A percentile compares a stretch with the other conserved stretches of the same genome.
These are phyloP conservation scores for Ogataea sp. DNA, from an alignment of 805 yeast species.

Conservation along the genomic window DNA sequence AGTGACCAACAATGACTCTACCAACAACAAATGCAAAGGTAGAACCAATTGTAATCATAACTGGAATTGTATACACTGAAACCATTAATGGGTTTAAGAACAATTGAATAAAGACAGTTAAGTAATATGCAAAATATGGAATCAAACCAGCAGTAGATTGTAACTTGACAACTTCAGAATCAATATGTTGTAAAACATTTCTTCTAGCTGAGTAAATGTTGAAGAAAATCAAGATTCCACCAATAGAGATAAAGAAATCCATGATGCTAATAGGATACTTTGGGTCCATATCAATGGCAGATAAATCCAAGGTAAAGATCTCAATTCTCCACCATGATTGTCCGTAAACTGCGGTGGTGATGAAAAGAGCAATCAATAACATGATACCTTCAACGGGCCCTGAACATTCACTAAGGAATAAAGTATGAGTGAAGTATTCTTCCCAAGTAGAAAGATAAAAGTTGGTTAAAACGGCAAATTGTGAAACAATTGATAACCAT, in stretches of 20 bases:
- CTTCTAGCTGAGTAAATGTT: conserved; percentile 62
- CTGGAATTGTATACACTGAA: conserved; percentile 38
- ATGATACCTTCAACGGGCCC: conserved; percentile 96
- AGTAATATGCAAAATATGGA: conserved; percentile 59
- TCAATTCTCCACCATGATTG: conserved; percentile 54
- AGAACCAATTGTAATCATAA: conserved; percentile 63
- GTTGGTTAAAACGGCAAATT: conserved; percentile 69
- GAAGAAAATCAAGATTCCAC: conserved; percentile 48
- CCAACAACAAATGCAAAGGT: conserved; percentile 85
- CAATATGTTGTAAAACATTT: conserved; percentile 46
- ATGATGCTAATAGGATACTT: conserved; percentile 29
- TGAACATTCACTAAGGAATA: conserved; percentile 69
- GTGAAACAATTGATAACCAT: conserved; percentile 50
- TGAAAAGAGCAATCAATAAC: conserved; percentile 45
- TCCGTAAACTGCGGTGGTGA: conserved; percentile 62
- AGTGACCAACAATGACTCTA: conserved; percentile 78
- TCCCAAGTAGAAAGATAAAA: conserved; percentile 94
- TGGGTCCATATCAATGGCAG: conserved; percentile 20
- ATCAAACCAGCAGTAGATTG: conserved; percentile 45
- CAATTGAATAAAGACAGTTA: conserved; percentile 37
- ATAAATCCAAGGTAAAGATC: conserved; percentile 29
- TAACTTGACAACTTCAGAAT: conserved; percentile 22
- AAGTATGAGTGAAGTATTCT: conserved; percentile 81
- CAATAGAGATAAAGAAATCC: conserved; percentile 39
- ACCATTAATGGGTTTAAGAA: conserved; percentile 46